Percentiles rank a stretch among this genome's conserved stretches.
phyloP scores from a whole-genome alignment of 352 stramenopile species.

The Saprolegnia diclina region DNA sequence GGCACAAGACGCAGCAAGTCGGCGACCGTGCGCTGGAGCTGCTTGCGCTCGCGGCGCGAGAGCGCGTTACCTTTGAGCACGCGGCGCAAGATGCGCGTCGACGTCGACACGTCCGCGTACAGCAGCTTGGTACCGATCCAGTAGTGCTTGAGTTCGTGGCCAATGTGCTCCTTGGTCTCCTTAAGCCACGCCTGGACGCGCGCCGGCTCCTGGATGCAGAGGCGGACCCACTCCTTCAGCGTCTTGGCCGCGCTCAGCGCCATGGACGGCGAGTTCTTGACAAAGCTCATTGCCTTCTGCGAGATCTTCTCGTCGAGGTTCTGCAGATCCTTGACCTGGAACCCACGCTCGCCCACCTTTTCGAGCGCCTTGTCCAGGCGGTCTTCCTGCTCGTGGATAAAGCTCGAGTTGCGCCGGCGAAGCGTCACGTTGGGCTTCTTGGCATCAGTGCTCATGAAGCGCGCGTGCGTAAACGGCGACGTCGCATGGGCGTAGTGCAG shows the following conservation, averaged over 20 bases:
- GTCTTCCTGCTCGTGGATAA: constrained; percentile 37
- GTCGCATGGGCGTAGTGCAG: background rate
- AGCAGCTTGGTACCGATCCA: constrained; percentile 96
- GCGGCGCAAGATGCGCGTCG: constrained; percentile 86
- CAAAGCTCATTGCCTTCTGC: constrained; percentile 52
- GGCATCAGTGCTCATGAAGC: constrained; percentile 19
- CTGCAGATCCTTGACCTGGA: constrained; percentile 48
- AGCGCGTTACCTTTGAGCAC: constrained; percentile 90
- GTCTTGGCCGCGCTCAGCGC: constrained; percentile 47
- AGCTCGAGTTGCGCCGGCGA: background rate
- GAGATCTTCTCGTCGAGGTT: constrained; percentile 75
- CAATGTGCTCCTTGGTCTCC: constrained; percentile 73
- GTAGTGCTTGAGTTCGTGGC: constrained; percentile 94
- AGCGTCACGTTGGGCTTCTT: constrained; percentile 1
- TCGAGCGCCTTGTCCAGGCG: constrained; percentile 71
- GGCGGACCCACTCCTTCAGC: constrained; percentile 48
- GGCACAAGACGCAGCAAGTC: constrained; percentile 97
- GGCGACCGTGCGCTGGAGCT: constrained; percentile 93
- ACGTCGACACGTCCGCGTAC: constrained; percentile 93
- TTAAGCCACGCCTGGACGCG: constrained; percentile 53
- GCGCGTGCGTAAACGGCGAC: background rate
- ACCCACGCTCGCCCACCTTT: constrained; percentile 66
- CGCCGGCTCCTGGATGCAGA: constrained; percentile 58
- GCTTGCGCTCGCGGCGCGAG: constrained; percentile 94
- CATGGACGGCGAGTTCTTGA: constrained; percentile 66